A percentile compares a stretch with the other conserved stretches of the same genome.
Evolutionary conservation across 305 asterid species (phyloP).

Genomic region (Rubia balearica): DNA sequence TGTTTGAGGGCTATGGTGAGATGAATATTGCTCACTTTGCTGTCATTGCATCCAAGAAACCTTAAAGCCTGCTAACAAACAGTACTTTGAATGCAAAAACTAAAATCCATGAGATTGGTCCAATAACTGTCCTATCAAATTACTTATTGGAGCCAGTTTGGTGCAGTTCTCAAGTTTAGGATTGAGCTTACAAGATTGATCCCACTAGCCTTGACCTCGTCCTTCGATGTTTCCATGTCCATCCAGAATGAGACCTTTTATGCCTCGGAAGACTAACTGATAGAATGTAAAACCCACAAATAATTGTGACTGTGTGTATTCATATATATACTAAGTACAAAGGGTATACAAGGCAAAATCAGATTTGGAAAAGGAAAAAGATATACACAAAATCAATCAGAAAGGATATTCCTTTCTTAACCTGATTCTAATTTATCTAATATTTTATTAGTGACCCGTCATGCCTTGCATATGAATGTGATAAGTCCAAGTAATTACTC

Average conservation of each 20-base stretch:
- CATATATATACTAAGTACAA: too few species aligned
- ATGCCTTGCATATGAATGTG: too few species aligned
- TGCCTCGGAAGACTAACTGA: constrained; percentile 43
- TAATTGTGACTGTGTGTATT: too few species aligned
- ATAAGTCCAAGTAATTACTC: too few species aligned
- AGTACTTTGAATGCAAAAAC: not conserved
- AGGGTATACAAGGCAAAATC: too few species aligned
- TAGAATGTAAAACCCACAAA: too few species aligned
- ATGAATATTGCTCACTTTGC: constrained; percentile 39
- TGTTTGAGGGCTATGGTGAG: constrained; percentile 52
- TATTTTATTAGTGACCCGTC: too few species aligned
- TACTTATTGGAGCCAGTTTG: constrained; percentile 71
- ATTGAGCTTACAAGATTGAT: constrained; percentile 60
- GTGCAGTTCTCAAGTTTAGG: constrained; percentile 54
- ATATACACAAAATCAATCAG: too few species aligned
- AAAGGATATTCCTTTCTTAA: too few species aligned
- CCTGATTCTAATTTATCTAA: too few species aligned
- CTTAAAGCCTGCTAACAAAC: constrained; percentile 41
- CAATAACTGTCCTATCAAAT: not conserved
- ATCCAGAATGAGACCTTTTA: constrained; percentile 38
- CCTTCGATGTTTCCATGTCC: constrained; percentile 60
- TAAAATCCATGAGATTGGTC: not conserved
- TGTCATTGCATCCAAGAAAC: constrained; percentile 43
- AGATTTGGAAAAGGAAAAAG: too few species aligned
- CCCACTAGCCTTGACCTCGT: constrained; percentile 66